Evolutionary conservation across 129 eudicot genomes (phyloP), one percentile per base, ranked within the genome.

Genomic region (Gnaphalium uliginosum): DNA sequence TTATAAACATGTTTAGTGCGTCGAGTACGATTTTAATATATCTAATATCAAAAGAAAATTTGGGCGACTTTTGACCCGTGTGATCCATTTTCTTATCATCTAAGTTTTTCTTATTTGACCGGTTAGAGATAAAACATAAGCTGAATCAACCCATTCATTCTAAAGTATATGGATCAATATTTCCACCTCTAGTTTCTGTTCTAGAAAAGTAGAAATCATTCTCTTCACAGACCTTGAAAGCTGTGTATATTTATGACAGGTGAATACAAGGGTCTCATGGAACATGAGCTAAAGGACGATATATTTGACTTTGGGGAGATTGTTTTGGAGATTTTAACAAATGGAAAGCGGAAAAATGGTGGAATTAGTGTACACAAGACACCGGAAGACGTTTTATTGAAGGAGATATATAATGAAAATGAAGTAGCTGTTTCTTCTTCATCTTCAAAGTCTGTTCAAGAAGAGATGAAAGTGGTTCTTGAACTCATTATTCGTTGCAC

Each of bases 261-360:
- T 61, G 89, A 83, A 72, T 75, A 79, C 77, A 41, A 63, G 37
- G 74, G 80, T 57, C 56, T 86, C 48, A 76, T 83, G 51, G 85
- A 83, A 30, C 87, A 94, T 33, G 97, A 90, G 64, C 43, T 88
- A 4, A 53, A 66, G 57, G 82, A 61, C 58, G 98, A 94, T 71
- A 76, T 94, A n/a, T 84, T 77, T 79, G 83, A 70, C 80, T 94
- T 91, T 33, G 99, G 99, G 21, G 87, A 83, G 80, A 30, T 90
- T 6, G 76, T 86, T 57, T 72, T 94, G 54, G 93, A 94, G 78
- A 81, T 87, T 35, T 77, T 91, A 63, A 85, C 92, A 23, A 85
- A 89, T 56, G 97, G 99, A 6, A 87, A 81, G 81, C 62, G 85
- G 71, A 81, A 69, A 78, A 86, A 83, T 75, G 91, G 84, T 60